Evolutionary conservation across 148 eudicot genomes (phyloP).

Genomic region (Pouteria glomerata): DNA sequence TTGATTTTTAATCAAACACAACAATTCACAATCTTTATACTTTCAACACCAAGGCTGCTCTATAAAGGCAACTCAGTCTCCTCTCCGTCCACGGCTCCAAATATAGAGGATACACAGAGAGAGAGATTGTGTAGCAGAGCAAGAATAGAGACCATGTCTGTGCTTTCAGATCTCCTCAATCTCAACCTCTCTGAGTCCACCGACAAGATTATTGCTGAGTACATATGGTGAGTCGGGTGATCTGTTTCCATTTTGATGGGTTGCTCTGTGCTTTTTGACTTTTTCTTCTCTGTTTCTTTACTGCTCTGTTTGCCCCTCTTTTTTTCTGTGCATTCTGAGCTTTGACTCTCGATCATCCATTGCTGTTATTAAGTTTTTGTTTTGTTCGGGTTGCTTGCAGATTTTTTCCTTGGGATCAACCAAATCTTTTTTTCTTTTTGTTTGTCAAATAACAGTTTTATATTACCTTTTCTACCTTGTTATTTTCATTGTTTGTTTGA

Average conservation of each 20-base stretch:
- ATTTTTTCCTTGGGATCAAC: too few relatives aligned
- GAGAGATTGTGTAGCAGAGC: background rate
- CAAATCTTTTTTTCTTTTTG: too few relatives aligned
- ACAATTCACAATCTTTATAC: too few relatives aligned
- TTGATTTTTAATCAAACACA: too few relatives aligned
- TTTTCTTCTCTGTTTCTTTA: background rate
- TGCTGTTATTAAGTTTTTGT: background rate
- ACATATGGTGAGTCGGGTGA: constrained; percentile 32
- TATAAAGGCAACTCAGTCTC: background rate
- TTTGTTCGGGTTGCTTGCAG: too few relatives aligned
- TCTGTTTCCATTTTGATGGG: background rate
- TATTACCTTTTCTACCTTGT: too few relatives aligned
- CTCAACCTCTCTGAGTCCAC: constrained; percentile 48
- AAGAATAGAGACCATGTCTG: constrained; percentile 15
- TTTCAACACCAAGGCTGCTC: too few relatives aligned
- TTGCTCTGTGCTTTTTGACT: too few relatives aligned
- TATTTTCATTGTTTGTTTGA: too few relatives aligned
- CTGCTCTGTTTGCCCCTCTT: background rate
- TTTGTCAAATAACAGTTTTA: too few relatives aligned
- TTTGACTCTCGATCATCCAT: background rate
- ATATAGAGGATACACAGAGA: background rate
- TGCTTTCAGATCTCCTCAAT: constrained; percentile 43
- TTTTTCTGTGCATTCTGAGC: background rate
- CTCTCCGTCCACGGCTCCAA: background rate
- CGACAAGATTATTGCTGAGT: constrained; percentile 51